Evolutionary conservation across 257 asterid genomes (phyloP).

Genomic region (Solanum verrucosum): DNA sequence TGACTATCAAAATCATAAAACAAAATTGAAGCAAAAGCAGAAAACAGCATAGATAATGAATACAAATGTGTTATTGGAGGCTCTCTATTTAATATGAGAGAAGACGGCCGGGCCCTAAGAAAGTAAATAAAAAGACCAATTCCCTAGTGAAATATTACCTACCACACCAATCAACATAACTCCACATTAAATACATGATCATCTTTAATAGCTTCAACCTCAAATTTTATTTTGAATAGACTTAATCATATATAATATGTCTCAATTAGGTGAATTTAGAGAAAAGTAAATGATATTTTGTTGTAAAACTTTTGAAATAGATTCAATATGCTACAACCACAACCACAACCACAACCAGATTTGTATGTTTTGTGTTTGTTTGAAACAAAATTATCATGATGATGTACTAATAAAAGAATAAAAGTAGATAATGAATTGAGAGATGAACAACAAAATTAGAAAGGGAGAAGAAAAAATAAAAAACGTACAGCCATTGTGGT

Average conservation of each 20-base stretch:
- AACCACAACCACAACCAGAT: too few relatives aligned
- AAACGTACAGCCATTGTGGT: constrained; percentile 38
- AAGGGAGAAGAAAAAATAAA: not conserved
- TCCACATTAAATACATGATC: not conserved
- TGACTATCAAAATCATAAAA: not conserved
- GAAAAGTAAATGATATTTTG: not conserved
- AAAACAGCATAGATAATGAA: not conserved
- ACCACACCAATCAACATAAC: not conserved
- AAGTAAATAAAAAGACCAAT: not conserved
- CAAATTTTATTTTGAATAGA: not conserved
- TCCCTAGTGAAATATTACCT: not conserved
- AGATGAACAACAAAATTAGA: not conserved
- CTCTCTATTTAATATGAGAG: not conserved
- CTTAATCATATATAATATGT: not conserved
- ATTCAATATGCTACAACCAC: not conserved
- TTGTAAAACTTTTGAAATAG: not conserved
- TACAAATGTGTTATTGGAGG: not conserved
- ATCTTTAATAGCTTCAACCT: not conserved
- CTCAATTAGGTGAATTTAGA: not conserved
- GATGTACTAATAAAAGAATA: not conserved
- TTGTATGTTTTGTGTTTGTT: not conserved
- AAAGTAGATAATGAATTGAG: not conserved
- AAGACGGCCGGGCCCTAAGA: not conserved
- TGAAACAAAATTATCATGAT: not conserved
- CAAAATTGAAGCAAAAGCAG: not conserved